Base-by-base conservation (phyloP, 2,329 filamentous ascomycete species). In the Alternaria hordeiaustralica region DNA sequence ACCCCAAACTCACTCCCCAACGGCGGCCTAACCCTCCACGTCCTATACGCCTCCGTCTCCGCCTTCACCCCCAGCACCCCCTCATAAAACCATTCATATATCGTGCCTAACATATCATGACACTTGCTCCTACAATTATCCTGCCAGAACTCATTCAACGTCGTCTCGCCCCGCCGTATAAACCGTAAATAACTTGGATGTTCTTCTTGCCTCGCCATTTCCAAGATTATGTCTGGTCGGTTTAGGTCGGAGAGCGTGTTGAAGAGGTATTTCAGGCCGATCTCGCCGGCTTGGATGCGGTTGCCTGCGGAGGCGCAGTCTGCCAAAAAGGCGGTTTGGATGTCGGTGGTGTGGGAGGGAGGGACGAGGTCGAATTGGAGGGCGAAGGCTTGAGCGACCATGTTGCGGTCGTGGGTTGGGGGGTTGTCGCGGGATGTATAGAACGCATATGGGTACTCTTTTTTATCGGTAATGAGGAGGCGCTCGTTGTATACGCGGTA, bases 171-270 rank as follows among this genome's bases (percentile, higher is more conserved):
- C 3, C 79, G 75, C 1, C 82, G 74, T 2, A 85, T 65, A 66
- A 85, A 84, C 0, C 83, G 80, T 82, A 85, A 83, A 61, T 84
- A 85, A 0, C 79, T 82, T 0, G 83, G 83, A 49, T 85, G 83
- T 49, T 84, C 82, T 62, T 84, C 80, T 56, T 84, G 82, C 3
- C 83, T 75, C 2, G 80, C 79, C 83, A 84, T 83, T 30, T 78
- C 69, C 2, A 83, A 71, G 7, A 83, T 80, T 21, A 82, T 79
- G 7, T 71, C 69, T 4, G 68, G 61, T 0, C 81, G 77, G 45
- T 81, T 76, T 6, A 82, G 72, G 33, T 82, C 80, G 4, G 78
- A 73, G 15, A 83, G 75, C 1, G 80, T 82, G 66, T 82, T 81
- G 73, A 77, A 83, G 10, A 82, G 73, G 60, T 79, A 81, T 55